Conservation (phyloP, 345 rosid species). For the Schrenkiella parvula region DNA sequence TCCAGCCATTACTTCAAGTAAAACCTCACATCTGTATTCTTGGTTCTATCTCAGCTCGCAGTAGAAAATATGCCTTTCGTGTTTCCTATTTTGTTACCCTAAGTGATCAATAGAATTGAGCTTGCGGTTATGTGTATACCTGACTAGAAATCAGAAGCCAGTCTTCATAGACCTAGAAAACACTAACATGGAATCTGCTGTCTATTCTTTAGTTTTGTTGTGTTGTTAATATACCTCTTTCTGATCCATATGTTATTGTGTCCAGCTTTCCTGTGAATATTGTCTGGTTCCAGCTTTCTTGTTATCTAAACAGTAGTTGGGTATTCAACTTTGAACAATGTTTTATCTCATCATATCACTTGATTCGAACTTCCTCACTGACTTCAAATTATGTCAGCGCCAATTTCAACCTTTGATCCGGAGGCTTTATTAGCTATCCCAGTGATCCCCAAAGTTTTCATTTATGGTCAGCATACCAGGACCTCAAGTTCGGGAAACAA, state of each 20-base stretch:
- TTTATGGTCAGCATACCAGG: background rate
- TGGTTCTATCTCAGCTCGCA: background rate
- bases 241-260: background rate
- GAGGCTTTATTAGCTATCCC: background rate
- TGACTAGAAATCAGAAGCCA: background rate
- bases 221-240: background rate
- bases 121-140: background rate
- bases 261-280: background rate
- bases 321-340: background rate
- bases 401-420: background rate
- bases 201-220: background rate
- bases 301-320: background rate
- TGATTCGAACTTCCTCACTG: background rate
- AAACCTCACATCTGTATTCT: constrained; percentile 19
- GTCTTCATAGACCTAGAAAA: background rate
- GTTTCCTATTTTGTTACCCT: background rate
- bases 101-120: background rate
- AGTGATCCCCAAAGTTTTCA: background rate
- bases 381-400: background rate
- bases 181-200: background rate
- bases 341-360: background rate
- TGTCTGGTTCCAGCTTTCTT: background rate
- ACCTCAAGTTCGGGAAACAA: background rate
- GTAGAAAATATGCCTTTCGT: background rate
- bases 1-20: constrained; percentile 80